A percentile compares a stretch with the other conserved stretches of the same genome.
These are phyloP conservation scores for Fusarium mangiferae DNA, from an alignment of 2,329 filamentous ascomycete species.

Conservation along the genomic window DNA sequence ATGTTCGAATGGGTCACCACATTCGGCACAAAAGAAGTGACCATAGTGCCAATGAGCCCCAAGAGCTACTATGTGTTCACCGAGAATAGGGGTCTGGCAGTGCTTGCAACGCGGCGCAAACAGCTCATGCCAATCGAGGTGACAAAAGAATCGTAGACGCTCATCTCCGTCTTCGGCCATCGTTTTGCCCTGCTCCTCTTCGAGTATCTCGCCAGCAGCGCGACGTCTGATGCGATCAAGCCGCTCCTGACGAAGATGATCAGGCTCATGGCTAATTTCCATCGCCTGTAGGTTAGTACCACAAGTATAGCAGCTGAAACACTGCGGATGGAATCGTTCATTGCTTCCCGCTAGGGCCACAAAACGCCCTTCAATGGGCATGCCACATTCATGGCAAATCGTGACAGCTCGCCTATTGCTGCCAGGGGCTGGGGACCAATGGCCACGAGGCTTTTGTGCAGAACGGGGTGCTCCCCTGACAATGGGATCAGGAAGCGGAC, in stretches of 20 bases:
- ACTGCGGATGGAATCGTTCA: conserved; percentile 89
- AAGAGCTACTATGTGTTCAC: conserved; percentile 92
- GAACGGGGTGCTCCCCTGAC: conserved; percentile 48
- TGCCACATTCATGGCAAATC: conserved; percentile 83
- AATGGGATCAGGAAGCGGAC: conserved; percentile 59
- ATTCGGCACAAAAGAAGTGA: conserved; percentile 99
- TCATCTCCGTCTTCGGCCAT: conserved; percentile 78
- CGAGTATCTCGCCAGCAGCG: conserved; percentile 65
- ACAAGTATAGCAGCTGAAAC: conserved; percentile 90
- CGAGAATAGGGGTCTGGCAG: conserved; percentile 95
- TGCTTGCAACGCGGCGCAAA: conserved; percentile 94
- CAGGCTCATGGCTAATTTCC: conserved; percentile 94
- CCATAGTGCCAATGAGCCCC: conserved; percentile 97
- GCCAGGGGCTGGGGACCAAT: conserved; percentile 68
- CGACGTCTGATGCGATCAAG: conserved; percentile 77
- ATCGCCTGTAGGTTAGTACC: conserved; percentile 90
- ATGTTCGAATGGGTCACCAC: conserved; percentile 89
- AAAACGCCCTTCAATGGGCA: conserved; percentile 89
- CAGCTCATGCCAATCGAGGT: conserved; percentile 97
- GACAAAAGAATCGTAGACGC: conserved; percentile 88
- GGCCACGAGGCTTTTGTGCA: conserved; percentile 58
- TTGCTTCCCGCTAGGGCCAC: conserved; percentile 79
- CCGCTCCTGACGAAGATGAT: conserved; percentile 74
- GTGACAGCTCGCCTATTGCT: conserved; percentile 67
- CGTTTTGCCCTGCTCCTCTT: conserved; percentile 71